Conservation (phyloP, 345 rosid species). For the Melaleuca alternifolia region DNA sequence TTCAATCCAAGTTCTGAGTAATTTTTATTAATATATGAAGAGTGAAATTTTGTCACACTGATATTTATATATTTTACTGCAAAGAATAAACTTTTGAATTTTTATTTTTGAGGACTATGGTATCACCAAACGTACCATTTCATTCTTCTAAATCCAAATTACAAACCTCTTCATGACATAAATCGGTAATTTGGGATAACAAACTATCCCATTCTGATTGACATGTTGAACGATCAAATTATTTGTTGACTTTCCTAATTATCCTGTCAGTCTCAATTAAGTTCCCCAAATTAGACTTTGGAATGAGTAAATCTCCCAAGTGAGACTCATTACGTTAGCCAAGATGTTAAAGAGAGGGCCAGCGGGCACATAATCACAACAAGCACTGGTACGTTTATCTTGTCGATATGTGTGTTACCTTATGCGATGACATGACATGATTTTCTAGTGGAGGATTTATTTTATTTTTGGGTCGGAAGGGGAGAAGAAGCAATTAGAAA, state of each 20-base stretch:
- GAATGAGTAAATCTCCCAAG: not conserved
- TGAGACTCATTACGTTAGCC: not conserved
- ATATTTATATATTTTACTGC: too few relatives aligned
- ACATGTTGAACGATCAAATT: not conserved
- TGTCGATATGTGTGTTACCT: not conserved
- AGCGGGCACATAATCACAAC: not conserved
- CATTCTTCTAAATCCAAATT: too few relatives aligned
- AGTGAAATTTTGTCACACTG: too few relatives aligned
- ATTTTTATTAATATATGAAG: too few relatives aligned
- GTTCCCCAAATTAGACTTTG: not conserved
- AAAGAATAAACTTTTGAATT: too few relatives aligned
- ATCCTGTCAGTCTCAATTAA: not conserved
- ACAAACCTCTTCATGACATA: too few relatives aligned
- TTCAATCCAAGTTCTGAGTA: not conserved
- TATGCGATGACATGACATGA: not conserved
- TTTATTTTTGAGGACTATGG: too few relatives aligned
- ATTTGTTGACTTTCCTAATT: too few relatives aligned
- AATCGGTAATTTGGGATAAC: too few relatives aligned
- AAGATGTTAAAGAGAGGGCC: not conserved
- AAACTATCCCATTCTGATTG: not conserved
- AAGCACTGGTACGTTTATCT: not conserved
- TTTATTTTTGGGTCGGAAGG: too few relatives aligned
- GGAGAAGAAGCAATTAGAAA: not conserved
- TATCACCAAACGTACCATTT: too few relatives aligned
- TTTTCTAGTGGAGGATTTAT: not conserved